A percentile compares a stretch with the other conserved stretches of the same genome.
These are phyloP conservation scores for Candida parachauliodes DNA, from an alignment of 805 yeast species.

Conservation along the genomic window DNA sequence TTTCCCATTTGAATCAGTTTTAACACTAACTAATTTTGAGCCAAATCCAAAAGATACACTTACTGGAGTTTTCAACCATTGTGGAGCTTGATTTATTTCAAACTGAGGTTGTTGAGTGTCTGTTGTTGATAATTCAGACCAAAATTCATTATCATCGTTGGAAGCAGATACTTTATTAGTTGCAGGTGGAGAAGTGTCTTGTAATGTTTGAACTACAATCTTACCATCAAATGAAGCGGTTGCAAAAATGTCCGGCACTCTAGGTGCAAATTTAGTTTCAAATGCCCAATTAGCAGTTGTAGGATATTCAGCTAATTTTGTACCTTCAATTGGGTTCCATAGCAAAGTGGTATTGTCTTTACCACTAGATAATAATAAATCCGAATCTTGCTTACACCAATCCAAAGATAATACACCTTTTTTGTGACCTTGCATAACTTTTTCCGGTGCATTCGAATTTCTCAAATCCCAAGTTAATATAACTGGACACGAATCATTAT, in stretches of 20 bases:
- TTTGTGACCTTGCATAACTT: conserved; percentile 70
- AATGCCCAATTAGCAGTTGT: conserved; percentile 92
- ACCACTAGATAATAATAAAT: conserved; percentile 81
- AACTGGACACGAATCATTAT: conserved; percentile 73
- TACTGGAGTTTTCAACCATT: conserved; percentile 75
- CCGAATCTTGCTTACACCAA: conserved; percentile 86
- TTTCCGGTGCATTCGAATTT: conserved; percentile 88
- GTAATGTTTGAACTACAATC: conserved; percentile 77
- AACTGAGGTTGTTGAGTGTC: conserved; percentile 73
- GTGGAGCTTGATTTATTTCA: conserved; percentile 76
- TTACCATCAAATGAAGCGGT: conserved; percentile 85
- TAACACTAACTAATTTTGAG: conserved; percentile 70
- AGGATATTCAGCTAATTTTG: conserved; percentile 80
- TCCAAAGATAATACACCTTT: conserved; percentile 88
- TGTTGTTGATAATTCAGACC: conserved; percentile 71
- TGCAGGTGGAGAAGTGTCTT: conserved; percentile 70
- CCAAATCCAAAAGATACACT: conserved; percentile 90
- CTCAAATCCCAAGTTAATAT: conserved; percentile 92
- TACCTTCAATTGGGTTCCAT: conserved; percentile 85
- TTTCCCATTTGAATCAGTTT: conserved; percentile 36
- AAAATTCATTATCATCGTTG: conserved; percentile 70
- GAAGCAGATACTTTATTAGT: conserved; percentile 36
- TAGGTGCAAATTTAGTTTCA: conserved; percentile 82
- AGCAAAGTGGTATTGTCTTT: conserved; percentile 82
- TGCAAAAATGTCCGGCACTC: conserved; percentile 85